Conservation (phyloP, 345 rosid species). For the Syzygium oleosum region DNA sequence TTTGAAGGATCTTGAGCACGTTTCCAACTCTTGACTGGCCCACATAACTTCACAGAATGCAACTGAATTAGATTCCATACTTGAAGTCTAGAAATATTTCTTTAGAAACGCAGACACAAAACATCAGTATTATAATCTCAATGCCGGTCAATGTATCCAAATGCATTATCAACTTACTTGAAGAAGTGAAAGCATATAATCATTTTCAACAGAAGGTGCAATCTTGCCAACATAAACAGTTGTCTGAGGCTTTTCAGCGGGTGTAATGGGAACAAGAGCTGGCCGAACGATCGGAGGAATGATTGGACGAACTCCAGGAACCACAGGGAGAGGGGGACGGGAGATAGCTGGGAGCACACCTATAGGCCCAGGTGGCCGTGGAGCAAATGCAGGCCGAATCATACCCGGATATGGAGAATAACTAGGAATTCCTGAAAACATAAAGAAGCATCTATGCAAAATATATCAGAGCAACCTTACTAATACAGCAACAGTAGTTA, state of each 20-base stretch:
- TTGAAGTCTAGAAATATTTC: not conserved
- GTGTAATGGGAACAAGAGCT: conserved; percentile 48
- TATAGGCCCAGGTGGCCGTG: conserved; percentile 71
- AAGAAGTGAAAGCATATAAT: conserved; percentile 76
- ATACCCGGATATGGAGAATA: conserved; percentile 68
- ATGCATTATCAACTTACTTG: conserved; percentile 29
- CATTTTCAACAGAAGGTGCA: conserved; percentile 77
- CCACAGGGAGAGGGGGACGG: conserved; percentile 65
- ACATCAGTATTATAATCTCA: not conserved
- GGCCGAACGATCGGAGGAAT: conserved; percentile 68
- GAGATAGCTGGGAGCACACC: conserved; percentile 43
- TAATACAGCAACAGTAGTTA: not conserved
- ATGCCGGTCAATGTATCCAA: not conserved
- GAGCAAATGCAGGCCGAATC: conserved; percentile 75
- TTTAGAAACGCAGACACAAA: not conserved
- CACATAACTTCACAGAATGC: conserved; percentile 59
- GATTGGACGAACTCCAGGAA: conserved; percentile 72
- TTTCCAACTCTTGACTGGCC: conserved; percentile 87
- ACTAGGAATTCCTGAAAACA: conserved; percentile 69
- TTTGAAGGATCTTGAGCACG: conserved; percentile 76
- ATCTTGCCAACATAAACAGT: conserved; percentile 97
- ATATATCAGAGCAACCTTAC: conserved; percentile 45
- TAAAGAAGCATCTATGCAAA: conserved; percentile 38
- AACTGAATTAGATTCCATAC: not conserved
- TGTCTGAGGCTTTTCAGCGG: conserved; percentile 87